These are phyloP conservation scores for Talaromyces sp. DNA, from an alignment of 2,329 filamentous ascomycete genomes.

Conservation along the genomic window DNA sequence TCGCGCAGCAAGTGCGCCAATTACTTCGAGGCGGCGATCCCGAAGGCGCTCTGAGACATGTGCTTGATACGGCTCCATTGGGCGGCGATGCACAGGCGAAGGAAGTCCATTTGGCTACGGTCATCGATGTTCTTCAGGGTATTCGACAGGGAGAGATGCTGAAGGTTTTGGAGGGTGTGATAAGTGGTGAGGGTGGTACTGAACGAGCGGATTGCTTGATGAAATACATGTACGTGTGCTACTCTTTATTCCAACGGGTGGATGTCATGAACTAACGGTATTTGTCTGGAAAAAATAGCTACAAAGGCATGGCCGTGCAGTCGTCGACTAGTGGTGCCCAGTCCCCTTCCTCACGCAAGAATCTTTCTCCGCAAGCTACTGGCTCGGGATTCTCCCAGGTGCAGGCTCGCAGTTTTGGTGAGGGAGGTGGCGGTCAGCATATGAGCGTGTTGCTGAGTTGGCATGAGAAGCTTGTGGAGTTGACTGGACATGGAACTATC, in stretches of 20 bases:
- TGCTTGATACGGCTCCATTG: slow-evolving; percentile 78
- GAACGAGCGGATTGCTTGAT: slow-evolving; percentile 89
- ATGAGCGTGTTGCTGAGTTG: slow-evolving; percentile 98
- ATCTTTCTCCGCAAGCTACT: slow-evolving; percentile 68
- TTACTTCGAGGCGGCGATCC: slow-evolving; percentile 79
- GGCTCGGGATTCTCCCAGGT: slow-evolving; percentile 87
- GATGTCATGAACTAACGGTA: neutral
- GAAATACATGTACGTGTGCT: slow-evolving; percentile 79
- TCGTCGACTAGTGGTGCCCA: slow-evolving; percentile 38
- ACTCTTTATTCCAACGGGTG: neutral
- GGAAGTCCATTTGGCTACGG: slow-evolving; percentile 80
- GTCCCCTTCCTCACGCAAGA: slow-evolving; percentile 49
- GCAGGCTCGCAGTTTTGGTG: slow-evolving; percentile 51
- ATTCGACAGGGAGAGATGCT: slow-evolving; percentile 97
- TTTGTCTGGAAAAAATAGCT: slow-evolving; percentile 49
- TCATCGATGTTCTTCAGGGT: slow-evolving; percentile 89
- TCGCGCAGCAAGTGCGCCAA: slow-evolving; percentile 79
- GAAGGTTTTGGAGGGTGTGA: slow-evolving; percentile 75
- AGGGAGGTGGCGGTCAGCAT: slow-evolving; percentile 69
- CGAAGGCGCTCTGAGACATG: slow-evolving; percentile 78
- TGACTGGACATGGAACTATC: slow-evolving; percentile 87
- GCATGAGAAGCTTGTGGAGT: slow-evolving; percentile 97
- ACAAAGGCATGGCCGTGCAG: slow-evolving; percentile 74
- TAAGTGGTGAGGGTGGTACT: slow-evolving; percentile 69
- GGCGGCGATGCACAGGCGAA: slow-evolving; percentile 50